Conservation (phyloP, 2,329 filamentous ascomycete species). For the Penicillium fuscoglaucum region DNA sequence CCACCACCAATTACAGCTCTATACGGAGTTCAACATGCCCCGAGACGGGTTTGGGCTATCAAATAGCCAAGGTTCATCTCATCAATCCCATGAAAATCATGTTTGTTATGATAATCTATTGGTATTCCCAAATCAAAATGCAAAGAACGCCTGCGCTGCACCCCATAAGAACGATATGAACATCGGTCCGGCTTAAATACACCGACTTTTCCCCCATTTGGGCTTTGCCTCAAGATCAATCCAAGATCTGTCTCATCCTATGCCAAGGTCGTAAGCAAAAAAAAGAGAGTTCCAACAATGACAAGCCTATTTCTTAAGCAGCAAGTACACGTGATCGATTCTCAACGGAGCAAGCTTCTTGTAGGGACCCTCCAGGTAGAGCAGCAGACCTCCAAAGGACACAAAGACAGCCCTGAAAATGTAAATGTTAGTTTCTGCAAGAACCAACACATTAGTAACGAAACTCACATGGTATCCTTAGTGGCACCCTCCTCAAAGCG, state of each 20-base stretch:
- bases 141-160: conserved; percentile 47
- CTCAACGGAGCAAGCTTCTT: conserved; percentile 90
- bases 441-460: background rate
- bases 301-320: conserved; percentile 78
- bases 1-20: background rate
- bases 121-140: conserved; percentile 39
- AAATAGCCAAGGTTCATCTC: background rate
- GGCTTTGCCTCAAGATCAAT: conserved; percentile 4
- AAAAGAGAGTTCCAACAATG: conserved; percentile 7
- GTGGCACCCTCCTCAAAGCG: conserved; percentile 57
- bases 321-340: conserved; percentile 90
- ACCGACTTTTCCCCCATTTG: conserved; percentile 25
- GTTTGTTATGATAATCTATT: conserved; percentile 33
- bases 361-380: conserved; percentile 89
- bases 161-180: conserved; percentile 27
- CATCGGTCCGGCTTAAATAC: conserved; percentile 18
- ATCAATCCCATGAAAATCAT: conserved; percentile 13
- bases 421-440: conserved; percentile 2
- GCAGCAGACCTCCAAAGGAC: conserved; percentile 87
- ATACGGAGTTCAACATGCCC: background rate
- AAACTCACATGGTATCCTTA: conserved; percentile 78
- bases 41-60: background rate
- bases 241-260: conserved; percentile 2
- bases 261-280: conserved; percentile 9
- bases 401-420: conserved; percentile 81